These are phyloP conservation scores for Camillea tinctor DNA, from an alignment of 2,329 filamentous ascomycete species.

Conservation along the genomic window DNA sequence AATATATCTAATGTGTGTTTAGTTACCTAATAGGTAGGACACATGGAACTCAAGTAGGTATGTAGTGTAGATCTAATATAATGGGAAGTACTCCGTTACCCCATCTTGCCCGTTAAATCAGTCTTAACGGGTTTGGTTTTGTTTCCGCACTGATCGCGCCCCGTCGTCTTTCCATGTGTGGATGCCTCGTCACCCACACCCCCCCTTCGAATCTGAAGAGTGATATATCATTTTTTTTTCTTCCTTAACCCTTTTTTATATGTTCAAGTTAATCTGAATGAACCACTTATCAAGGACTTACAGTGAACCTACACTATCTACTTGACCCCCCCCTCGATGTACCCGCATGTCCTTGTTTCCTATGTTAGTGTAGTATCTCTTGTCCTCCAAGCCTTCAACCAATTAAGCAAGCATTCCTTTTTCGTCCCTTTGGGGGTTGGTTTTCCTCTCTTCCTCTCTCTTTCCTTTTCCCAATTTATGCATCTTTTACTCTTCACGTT, in stretches of 20 bases:
- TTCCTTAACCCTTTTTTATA: no score
- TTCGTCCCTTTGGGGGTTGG: no score
- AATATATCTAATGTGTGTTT: no score
- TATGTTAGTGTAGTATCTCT: no score
- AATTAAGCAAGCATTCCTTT: no score
- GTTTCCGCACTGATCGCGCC: not conserved
- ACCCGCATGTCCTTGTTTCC: not conserved
- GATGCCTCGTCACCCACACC: not conserved
- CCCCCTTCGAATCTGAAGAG: not conserved
- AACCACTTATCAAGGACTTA: not conserved
- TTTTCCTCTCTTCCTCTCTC: no score
- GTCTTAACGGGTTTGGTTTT: not conserved
- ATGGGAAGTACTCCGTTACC: not conserved
- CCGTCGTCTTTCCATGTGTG: not conserved
- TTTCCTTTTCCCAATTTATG: no score
- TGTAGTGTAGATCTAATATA: not conserved
- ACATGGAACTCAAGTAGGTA: no score
- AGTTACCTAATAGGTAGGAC: no score
- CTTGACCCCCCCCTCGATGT: not conserved
- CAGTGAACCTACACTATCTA: not conserved
- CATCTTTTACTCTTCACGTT: not conserved
- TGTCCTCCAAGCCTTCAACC: not conserved
- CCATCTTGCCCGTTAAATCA: not conserved
- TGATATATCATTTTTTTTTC: not conserved
- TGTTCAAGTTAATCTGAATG: not conserved